Base-by-base conservation (phyloP, 345 rosid species). In the Citrus trifoliata region DNA sequence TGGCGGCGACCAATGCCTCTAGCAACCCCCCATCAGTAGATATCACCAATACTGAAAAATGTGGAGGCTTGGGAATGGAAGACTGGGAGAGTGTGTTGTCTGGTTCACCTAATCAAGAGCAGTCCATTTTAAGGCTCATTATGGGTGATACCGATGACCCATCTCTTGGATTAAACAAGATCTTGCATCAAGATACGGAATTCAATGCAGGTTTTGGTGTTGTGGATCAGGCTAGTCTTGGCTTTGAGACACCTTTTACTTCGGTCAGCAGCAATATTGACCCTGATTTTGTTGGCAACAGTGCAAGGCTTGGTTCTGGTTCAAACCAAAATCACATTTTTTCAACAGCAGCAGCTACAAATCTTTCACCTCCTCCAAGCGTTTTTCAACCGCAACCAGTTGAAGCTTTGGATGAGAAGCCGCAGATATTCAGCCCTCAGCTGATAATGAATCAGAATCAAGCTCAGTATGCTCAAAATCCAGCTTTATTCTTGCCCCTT, bases 71-170 rank as follows among this genome's bases (percentile, higher is more conserved):
- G 51, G 89, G 76, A 1, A 81, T 90, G 89, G 90, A 85, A 51
- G 92, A 90, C 63, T 92, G 97, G 97, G 95, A 91, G 74, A 83
- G 85, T 42, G 89, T 81, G 18, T 80, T 90, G 60, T 84, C 93
- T 27, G 86, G 86, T 70, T 86, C 89, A 24, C 90, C 95, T 62
- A 90, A 88, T 82, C 90, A 90, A 38, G 94, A 92, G 16, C 90
- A 84, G 67, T 89, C 91, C 76, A 90, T 93, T 68, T 82, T 93
- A 81, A 85, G 84, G 85, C 85, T 91, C 73, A 86, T 93, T 71
- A 89, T 92, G 97, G 93, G 91, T 37, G 93, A 92, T 61, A 75
- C 86, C 16, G 93, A 88, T 59, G 95, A 91, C 79, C 87, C 93
- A n/a, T 86, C 92, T 66, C 21, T 82, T 69, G 93, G 92, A 28